Base-by-base conservation (phyloP, 441 rosid species). In the Omphalea diandra region DNA sequence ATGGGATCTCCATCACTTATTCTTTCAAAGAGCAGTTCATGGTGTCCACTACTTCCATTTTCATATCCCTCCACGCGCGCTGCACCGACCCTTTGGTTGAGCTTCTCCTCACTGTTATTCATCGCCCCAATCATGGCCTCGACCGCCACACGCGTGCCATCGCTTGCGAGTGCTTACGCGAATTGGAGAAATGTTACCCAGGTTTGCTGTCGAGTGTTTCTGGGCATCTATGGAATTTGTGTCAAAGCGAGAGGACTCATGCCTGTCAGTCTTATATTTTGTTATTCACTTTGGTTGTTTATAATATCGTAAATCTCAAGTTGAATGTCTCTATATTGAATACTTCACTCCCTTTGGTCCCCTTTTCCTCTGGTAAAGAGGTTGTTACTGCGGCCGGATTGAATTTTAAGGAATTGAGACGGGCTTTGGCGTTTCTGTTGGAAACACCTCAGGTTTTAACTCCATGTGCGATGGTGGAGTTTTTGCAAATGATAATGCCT, bases 201-300 rank as follows among this genome's bases (percentile, higher is more conserved):
- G 87, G 98, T 76, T 73, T 94, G 84, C 77, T 94, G 15, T 84
- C 96, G 1, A 90, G 83, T 59, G 70, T 90, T 55, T 87, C 87
- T 49, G 93, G 90, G 5, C 97, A 92, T 69, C 73, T 94, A 50
- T 94, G 99, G 99, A 83, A 84, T 67, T 70, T 94, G 80, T 90
- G 97, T 67, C 98, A 88, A 60, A 89, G 88, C 64, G 99, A 94
- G 83, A 84, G 94, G 22, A 92, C 93, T 17, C 99, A 94, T 65
- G 96, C 99, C 47, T 89, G 82, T 41, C 98, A 94, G 72, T 73
- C 87, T 67, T 91, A 94, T 61, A 78, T 88, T 63, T 81, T 94
- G 78, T 76, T 91, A 81, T 87, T 90, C 76, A 81, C 93, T 0
- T 73, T 76, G 27, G 83, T 92, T 63, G 80, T 91, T 44, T 73